A percentile compares a stretch with the other conserved stretches of the same genome.
These are phyloP conservation scores for Aechmea fasciata DNA, from an alignment of 176 grass and related monocot species.

Conservation along the genomic window DNA sequence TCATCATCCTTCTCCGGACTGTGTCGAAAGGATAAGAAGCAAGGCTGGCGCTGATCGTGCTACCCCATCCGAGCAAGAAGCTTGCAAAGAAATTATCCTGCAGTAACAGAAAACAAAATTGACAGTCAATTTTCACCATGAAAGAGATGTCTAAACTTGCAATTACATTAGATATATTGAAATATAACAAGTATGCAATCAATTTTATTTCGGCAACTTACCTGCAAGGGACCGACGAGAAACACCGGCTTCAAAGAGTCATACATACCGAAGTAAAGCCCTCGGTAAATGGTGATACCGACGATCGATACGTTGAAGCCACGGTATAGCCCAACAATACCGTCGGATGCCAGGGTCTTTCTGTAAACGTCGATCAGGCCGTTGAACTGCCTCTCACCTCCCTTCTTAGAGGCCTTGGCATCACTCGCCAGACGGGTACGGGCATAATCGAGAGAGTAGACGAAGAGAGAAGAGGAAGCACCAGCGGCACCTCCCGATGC, in stretches of 20 bases:
- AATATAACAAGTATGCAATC: not conserved
- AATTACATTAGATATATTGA: not conserved
- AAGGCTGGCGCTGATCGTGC: constrained; percentile 10
- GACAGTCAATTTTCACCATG: too few relatives aligned
- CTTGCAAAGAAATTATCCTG: constrained; percentile 13
- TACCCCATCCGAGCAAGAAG: constrained; percentile 16
- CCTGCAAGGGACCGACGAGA: constrained; percentile 8
- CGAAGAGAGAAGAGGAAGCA: constrained; percentile 11
- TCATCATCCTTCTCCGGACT: constrained; percentile 18
- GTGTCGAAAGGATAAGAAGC: not conserved
- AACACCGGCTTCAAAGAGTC: constrained; percentile 10
- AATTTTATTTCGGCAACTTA: not conserved
- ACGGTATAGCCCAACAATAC: not conserved
- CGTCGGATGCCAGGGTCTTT: constrained; percentile 8
- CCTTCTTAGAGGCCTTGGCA: constrained; percentile 11
- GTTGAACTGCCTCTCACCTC: constrained; percentile 19
- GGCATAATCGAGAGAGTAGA: constrained; percentile 14
- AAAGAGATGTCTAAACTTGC: too few relatives aligned
- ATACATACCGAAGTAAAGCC: constrained; percentile 16
- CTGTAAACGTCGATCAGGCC: constrained; percentile 13
- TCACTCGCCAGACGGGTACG: constrained; percentile 8
- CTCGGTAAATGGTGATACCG: constrained; percentile 9
- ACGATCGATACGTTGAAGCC: constrained; percentile 11
- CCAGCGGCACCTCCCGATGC: constrained; percentile 16
- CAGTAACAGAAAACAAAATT: not conserved